phyloP scores from a whole-genome alignment of 2,329 filamentous ascomycete species.

The Epichloe bromicola region DNA sequence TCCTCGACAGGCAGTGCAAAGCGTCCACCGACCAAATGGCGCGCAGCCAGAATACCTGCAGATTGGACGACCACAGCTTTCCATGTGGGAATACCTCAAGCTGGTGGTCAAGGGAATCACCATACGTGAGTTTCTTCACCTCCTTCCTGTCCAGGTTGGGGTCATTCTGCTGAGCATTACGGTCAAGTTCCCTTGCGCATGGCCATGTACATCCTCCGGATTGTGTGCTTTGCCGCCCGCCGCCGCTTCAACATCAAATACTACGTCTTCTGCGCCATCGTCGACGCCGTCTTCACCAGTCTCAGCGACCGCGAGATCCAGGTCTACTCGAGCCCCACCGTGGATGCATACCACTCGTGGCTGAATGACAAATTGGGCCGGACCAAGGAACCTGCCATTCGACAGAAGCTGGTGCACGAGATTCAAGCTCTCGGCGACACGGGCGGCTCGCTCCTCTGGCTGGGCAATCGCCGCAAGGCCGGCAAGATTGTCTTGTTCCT shows the following conservation, averaged over 20 bases:
- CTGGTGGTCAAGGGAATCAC: slow-evolving; percentile 4
- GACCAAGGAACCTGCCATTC: slow-evolving; percentile 4
- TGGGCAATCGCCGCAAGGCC: slow-evolving; percentile 15
- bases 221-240: slow-evolving; percentile 6
- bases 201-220: slow-evolving; percentile 1
- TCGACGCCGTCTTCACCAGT: slow-evolving; percentile 9
- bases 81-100: slow-evolving; percentile 3
- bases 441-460: slow-evolving; percentile 13
- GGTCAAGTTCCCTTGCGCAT: slow-evolving; percentile 2
- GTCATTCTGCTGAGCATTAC: too few relatives aligned
- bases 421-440: slow-evolving; percentile 10
- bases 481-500: slow-evolving; percentile 17
- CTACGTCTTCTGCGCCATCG: slow-evolving; percentile 8
- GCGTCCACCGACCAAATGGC: neutral
- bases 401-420: slow-evolving; percentile 8
- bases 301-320: slow-evolving; percentile 13
- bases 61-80: slow-evolving; percentile 3
- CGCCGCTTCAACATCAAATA: slow-evolving; percentile 6
- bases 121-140: neutral
- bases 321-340: slow-evolving; percentile 9
- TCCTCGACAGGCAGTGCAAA: neutral
- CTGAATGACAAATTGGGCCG: slow-evolving; percentile 9
- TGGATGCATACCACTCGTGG: slow-evolving; percentile 12
- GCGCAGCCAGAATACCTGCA: neutral
- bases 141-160: neutral